These are phyloP conservation scores for Monosporascus sp. DNA, from an alignment of 2,329 filamentous ascomycete species.

Conservation along the genomic window DNA sequence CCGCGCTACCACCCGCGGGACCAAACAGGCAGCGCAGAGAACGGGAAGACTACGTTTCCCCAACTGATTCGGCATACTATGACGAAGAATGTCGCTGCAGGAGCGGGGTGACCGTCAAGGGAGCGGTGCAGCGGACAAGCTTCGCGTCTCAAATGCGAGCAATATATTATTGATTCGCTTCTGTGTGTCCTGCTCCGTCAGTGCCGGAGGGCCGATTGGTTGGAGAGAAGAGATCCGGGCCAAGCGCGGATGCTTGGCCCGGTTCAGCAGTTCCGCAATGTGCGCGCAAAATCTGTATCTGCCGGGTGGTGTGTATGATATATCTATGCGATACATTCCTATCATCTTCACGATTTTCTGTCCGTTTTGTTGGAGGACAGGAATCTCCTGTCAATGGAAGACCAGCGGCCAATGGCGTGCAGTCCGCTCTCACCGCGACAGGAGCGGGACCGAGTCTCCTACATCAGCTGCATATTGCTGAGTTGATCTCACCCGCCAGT, in stretches of 20 bases:
- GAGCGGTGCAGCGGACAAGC: constrained; percentile 11
- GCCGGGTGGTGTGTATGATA: not conserved
- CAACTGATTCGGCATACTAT: not conserved
- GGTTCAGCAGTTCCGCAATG: not conserved
- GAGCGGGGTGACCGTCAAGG: constrained; percentile 10
- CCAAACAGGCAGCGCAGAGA: not conserved
- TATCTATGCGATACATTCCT: no score
- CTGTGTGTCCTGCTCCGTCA: not conserved
- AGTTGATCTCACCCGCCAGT: no score
- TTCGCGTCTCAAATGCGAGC: constrained; percentile 15
- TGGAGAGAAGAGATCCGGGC: not conserved
- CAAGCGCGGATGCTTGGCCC: not conserved
- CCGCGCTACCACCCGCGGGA: not conserved
- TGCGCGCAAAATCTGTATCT: no score
- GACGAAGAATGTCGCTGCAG: constrained; percentile 19
- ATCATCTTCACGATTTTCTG: no score
- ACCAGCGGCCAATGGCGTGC: no score
- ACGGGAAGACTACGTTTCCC: constrained; percentile 3
- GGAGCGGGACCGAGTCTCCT: no score
- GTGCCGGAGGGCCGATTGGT: not conserved
- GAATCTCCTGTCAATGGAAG: no score
- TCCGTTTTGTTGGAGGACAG: no score
- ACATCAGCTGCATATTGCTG: no score
- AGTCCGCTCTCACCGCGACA: no score
- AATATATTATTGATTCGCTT: not conserved